Evolutionary conservation across 1,284 basidiomycete species (phyloP).

Genomic region (Moesziomyces antarcticus): DNA sequence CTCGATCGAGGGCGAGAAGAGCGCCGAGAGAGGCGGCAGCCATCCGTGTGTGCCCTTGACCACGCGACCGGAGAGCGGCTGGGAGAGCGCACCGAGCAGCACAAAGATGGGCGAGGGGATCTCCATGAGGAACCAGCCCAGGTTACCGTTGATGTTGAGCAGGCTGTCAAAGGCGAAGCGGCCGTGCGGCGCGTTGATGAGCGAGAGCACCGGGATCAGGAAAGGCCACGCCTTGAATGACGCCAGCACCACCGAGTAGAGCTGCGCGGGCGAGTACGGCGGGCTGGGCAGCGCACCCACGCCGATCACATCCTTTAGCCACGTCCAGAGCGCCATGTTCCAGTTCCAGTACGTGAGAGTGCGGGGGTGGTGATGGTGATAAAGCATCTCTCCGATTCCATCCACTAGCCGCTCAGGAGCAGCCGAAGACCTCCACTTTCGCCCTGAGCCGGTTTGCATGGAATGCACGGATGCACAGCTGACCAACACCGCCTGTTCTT

Average conservation of each 20-base stretch:
- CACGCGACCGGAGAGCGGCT: conserved; percentile 70
- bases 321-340: conserved; percentile 30
- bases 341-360: background rate
- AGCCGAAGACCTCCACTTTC: background rate
- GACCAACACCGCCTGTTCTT: conserved; percentile 4
- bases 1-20: conserved; percentile 59
- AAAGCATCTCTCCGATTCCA: background rate
- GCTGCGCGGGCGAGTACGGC: conserved; percentile 47
- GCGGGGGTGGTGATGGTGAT: background rate
- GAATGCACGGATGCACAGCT: conserved; percentile 1
- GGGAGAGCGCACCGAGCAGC: conserved; percentile 52
- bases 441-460: background rate
- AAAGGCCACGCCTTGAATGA: conserved; percentile 69
- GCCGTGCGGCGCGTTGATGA: conserved; percentile 80
- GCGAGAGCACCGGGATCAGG: conserved; percentile 69
- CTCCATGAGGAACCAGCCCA: conserved; percentile 86
- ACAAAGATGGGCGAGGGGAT: conserved; percentile 78
- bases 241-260: conserved; percentile 57
- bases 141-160: conserved; percentile 67
- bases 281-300: conserved; percentile 32
- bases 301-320: conserved; percentile 43
- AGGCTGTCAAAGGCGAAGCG: conserved; percentile 71
- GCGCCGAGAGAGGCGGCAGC: conserved; percentile 19
- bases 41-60: conserved; percentile 20
- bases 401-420: conserved; percentile 1